phyloP scores from a whole-genome alignment of 495 filamentous ascomycete genomes.

The Neurospora sp. region DNA sequence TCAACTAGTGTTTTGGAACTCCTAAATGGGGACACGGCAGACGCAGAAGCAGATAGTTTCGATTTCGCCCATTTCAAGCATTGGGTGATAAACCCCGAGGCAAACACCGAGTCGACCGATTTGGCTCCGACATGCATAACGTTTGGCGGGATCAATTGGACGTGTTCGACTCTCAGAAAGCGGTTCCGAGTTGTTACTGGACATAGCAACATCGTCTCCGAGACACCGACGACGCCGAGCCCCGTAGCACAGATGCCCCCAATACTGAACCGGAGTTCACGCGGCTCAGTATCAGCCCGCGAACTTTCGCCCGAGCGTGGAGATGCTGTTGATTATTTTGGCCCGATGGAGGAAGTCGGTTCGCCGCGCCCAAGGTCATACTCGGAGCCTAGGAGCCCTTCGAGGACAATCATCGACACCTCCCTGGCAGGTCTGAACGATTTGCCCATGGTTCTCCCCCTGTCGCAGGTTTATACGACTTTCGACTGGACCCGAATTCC shows the following conservation, averaged over 20 bases:
- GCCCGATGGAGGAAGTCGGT: conserved; percentile 12
- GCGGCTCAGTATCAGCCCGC: conserved; percentile 16
- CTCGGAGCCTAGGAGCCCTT: conserved; percentile 16
- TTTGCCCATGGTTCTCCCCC: conserved; percentile 13
- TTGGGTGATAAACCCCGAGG: conserved; percentile 47
- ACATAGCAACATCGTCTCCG: conserved; percentile 19
- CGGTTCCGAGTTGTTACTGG: conserved; percentile 53
- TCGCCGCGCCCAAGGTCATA: conserved; percentile 6
- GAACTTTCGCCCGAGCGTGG: conserved; percentile 19
- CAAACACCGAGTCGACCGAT: conserved; percentile 35
- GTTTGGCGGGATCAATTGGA: conserved; percentile 53
- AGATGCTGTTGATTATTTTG: conserved; percentile 29
- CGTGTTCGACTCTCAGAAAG: conserved; percentile 50
- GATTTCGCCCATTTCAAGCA: conserved; percentile 48
- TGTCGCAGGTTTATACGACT: conserved; percentile 20
- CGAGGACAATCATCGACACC: conserved; percentile 9
- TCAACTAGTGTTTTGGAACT: conserved; percentile 37
- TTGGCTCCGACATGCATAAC: conserved; percentile 37
- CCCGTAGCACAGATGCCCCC: conserved; percentile 19
- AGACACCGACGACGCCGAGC: conserved; percentile 24
- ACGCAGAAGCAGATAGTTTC: conserved; percentile 19
- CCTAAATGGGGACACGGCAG: conserved; percentile 35
- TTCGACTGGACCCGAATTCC: conserved; percentile 67
- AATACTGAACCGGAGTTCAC: conserved; percentile 12
- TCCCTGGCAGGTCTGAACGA: conserved; percentile 17